Conservation (phyloP, 768 basidiomycete species). For the Kwoniella europaea region DNA sequence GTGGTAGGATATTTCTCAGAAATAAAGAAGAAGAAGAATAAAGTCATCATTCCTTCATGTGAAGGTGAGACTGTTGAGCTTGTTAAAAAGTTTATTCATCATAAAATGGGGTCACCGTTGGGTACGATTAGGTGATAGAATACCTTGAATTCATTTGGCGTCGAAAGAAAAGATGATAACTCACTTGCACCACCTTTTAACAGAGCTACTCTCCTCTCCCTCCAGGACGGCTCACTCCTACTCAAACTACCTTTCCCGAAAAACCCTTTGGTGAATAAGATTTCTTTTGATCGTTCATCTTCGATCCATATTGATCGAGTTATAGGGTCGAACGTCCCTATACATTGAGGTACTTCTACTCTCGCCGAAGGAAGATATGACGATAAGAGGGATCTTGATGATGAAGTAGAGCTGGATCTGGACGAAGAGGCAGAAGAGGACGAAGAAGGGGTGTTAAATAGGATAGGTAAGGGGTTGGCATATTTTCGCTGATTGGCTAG, state of each 20-base stretch:
- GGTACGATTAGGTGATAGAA: neutral
- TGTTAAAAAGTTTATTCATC: constrained; percentile 56
- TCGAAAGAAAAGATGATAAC: constrained; percentile 52
- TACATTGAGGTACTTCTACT: constrained; percentile 65
- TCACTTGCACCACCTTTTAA: constrained; percentile 67
- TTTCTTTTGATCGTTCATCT: constrained; percentile 66
- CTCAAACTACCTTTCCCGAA: constrained; percentile 97
- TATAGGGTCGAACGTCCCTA: constrained; percentile 74
- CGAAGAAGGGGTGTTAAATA: constrained; percentile 32
- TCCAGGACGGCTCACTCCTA: constrained; percentile 93
- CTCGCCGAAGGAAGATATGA: constrained; percentile 62
- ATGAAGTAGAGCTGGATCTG: constrained; percentile 7
- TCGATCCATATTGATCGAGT: constrained; percentile 90
- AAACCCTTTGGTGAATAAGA: constrained; percentile 88
- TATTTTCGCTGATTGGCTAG: constrained; percentile 50
- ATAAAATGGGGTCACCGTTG: constrained; percentile 24
- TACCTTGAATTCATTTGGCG: no score
- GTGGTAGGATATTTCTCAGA: neutral
- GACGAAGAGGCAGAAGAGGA: neutral
- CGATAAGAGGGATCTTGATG: constrained; percentile 53
- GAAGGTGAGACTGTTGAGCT: constrained; percentile 59
- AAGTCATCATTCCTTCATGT: constrained; percentile 46
- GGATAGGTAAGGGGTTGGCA: constrained; percentile 52
- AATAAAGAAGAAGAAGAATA: constrained; percentile 52
- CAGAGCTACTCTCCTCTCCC: constrained; percentile 74